Conservation (phyloP, 2,329 filamentous ascomycete species). For the Ophiostoma pallidulum region DNA sequence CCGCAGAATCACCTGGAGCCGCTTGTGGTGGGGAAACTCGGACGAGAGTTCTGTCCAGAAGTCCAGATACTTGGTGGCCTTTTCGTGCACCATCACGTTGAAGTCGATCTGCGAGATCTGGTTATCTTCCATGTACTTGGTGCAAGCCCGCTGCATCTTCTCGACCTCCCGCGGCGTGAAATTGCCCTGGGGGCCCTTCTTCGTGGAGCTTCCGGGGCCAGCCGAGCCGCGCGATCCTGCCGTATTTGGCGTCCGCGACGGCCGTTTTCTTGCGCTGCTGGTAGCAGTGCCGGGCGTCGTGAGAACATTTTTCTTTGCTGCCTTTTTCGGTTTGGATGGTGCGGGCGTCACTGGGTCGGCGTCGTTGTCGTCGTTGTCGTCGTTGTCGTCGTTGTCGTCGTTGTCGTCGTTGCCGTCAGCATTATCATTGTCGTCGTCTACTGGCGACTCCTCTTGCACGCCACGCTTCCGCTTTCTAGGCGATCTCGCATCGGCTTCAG, state of each 20-base stretch:
- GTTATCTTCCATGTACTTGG: constrained; percentile 35
- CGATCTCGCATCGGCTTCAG: not conserved
- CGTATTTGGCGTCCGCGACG: not conserved
- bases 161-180: constrained; percentile 36
- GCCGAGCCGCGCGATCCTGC: not conserved
- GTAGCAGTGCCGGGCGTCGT: not conserved
- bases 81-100: constrained; percentile 35
- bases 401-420: not conserved
- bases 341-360: constrained; percentile 3
- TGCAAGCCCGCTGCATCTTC: constrained; percentile 32
- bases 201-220: not conserved
- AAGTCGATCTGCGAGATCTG: constrained; percentile 34
- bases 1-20: constrained; percentile 45
- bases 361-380: not conserved
- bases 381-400: not conserved
- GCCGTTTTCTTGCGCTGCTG: not conserved
- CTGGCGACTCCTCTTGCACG: not conserved
- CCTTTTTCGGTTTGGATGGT: not conserved
- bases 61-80: constrained; percentile 24
- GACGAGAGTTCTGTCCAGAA: constrained; percentile 43
- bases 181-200: constrained; percentile 21
- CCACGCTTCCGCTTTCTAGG: constrained; percentile 6
- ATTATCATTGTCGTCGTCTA: not conserved
- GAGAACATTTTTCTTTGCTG: not conserved
- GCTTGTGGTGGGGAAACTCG: constrained; percentile 40